Evolutionary conservation across 805 yeast species (phyloP).

Genomic region (Wickerhamiella parazyma): DNA sequence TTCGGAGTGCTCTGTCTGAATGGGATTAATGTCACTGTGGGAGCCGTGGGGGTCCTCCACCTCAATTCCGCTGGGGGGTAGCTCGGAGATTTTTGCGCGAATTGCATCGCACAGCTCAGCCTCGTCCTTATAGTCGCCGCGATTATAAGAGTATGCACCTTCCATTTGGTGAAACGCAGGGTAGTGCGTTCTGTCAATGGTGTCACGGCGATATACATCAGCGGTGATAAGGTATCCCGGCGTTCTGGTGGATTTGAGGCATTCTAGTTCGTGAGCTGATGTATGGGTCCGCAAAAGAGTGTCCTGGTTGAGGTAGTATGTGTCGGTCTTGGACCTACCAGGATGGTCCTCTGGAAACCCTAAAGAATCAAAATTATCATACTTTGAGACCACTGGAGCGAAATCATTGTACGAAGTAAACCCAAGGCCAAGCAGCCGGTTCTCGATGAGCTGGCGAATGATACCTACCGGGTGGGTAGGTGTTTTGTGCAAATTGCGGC

Average conservation of each 20-base stretch:
- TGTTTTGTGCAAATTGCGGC: conserved; percentile 58
- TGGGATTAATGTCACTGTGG: conserved; percentile 54
- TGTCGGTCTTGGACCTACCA: conserved; percentile 83
- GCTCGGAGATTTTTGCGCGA: conserved; percentile 42
- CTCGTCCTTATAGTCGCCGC: conserved; percentile 30
- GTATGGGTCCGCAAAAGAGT: conserved; percentile 82
- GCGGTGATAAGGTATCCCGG: conserved; percentile 91
- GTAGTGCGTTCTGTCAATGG: conserved; percentile 88
- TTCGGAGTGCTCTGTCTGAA: conserved; percentile 62
- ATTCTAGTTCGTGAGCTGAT: conserved; percentile 88
- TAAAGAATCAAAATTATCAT: conserved; percentile 78
- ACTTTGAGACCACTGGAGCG: conserved; percentile 67
- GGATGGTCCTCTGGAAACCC: conserved; percentile 91
- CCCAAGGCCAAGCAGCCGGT: conserved; percentile 49
- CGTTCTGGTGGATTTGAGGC: conserved; percentile 50
- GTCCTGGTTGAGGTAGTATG: conserved; percentile 71
- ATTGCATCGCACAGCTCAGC: conserved; percentile 33
- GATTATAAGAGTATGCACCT: conserved; percentile 80
- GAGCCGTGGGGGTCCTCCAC: conserved; percentile 64
- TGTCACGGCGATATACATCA: conserved; percentile 91
- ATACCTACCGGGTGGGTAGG: conserved; percentile 84
- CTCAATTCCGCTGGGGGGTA: conserved; percentile 53
- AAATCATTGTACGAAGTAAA: conserved; percentile 64
- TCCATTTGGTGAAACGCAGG: conserved; percentile 98
- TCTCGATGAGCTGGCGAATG: conserved; percentile 58